Conservation (phyloP, 1,139 yeast species). For the Kurtzmaniella quercitrusa region DNA sequence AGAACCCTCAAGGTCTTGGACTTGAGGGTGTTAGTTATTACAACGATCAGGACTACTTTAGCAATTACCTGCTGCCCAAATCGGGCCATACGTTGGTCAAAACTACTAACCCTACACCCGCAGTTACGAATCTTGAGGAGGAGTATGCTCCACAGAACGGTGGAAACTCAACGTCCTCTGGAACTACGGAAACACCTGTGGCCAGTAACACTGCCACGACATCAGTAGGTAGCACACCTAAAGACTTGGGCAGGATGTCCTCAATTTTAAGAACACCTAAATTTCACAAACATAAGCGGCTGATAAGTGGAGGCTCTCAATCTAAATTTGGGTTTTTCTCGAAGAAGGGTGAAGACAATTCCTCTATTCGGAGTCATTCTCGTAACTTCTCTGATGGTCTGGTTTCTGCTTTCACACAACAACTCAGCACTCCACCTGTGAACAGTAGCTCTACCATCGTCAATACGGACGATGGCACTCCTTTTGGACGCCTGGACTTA, state of each 20-base stretch:
- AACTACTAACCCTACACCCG: constrained; percentile 22
- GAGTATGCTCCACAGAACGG: not conserved
- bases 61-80: constrained; percentile 7
- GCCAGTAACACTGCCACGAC: constrained; percentile 1
- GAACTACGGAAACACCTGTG: constrained; percentile 5
- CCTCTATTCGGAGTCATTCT: constrained; percentile 19
- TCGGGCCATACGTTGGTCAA: not conserved
- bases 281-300: constrained; percentile 39
- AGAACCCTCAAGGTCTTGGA: constrained; percentile 36
- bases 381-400: constrained; percentile 44
- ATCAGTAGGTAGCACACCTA: constrained; percentile 1
- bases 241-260: constrained; percentile 16
- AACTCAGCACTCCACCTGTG: constrained; percentile 34
- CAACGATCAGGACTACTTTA: constrained; percentile 5
- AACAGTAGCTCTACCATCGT: constrained; percentile 23
- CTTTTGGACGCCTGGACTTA: constrained; percentile 16
- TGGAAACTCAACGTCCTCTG: not conserved
- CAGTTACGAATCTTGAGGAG: constrained; percentile 38
- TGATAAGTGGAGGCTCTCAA: constrained; percentile 35
- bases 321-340: constrained; percentile 31
- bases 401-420: constrained; percentile 15
- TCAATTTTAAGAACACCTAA: constrained; percentile 32
- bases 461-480: constrained; percentile 9
- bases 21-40: constrained; percentile 35
- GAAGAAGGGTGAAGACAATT: constrained; percentile 15